phyloP scores from a whole-genome alignment of 2,329 filamentous ascomycete species.

The Botryotinia calthae region DNA sequence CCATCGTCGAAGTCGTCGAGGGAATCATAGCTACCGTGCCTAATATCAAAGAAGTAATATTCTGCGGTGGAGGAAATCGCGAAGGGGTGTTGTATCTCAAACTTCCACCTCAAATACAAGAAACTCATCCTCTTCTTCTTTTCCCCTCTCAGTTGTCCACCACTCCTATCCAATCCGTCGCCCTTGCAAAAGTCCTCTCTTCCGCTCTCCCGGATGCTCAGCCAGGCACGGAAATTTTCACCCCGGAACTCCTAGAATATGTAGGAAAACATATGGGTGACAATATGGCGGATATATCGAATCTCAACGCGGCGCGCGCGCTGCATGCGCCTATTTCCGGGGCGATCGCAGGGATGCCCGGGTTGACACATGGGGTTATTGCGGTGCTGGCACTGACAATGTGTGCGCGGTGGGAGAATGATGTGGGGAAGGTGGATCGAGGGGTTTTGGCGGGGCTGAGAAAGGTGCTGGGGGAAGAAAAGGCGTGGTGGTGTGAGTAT shows the following conservation, averaged over 20 bases:
- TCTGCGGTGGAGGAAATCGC: constrained; percentile 83
- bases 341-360: constrained; percentile 62
- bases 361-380: constrained; percentile 69
- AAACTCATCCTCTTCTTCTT: constrained; percentile 60
- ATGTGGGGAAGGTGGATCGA: constrained; percentile 50
- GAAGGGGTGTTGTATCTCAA: constrained; percentile 78
- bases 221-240: constrained; percentile 42
- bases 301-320: constrained; percentile 62
- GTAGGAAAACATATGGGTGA: constrained; percentile 52
- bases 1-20: constrained; percentile 77
- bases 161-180: constrained; percentile 39
- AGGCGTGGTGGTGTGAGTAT: constrained; percentile 38
- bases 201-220: constrained; percentile 25
- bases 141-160: constrained; percentile 35
- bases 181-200: constrained; percentile 21
- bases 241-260: constrained; percentile 45
- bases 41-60: constrained; percentile 69
- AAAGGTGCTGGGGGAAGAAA: constrained; percentile 30
- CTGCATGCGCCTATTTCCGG: constrained; percentile 71
- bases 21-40: constrained; percentile 69
- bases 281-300: constrained; percentile 48
- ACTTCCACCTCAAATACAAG: constrained; percentile 57
- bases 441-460: constrained; percentile 30
- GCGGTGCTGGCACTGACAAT: constrained; percentile 69
- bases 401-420: constrained; percentile 71